phyloP scores from a whole-genome alignment of 768 basidiomycete species.

The Hortiboletus campestris region DNA sequence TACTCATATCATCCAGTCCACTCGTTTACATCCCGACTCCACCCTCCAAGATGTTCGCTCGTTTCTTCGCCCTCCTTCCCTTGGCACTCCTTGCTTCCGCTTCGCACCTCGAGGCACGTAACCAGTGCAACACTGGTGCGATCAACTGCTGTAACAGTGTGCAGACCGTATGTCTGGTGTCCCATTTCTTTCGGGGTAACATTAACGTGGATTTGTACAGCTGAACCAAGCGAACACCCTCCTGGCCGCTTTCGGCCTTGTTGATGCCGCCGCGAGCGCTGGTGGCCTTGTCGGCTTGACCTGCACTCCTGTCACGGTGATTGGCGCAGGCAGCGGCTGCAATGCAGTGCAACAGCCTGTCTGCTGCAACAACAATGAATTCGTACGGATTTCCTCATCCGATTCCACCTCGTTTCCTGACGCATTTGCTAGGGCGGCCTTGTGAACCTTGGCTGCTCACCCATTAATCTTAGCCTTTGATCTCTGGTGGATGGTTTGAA shows the following conservation, averaged over 20 bases:
- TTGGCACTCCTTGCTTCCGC: conserved; percentile 6
- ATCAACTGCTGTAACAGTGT: conserved; percentile 12
- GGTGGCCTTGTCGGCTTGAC: conserved; percentile 5
- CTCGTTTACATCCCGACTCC: neutral
- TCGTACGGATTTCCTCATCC: no score
- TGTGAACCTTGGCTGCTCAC: no score
- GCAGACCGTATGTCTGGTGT: neutral
- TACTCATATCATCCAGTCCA: conserved; percentile 1
- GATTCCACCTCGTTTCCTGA: no score
- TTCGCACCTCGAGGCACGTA: conserved; percentile 2
- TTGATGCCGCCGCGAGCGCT: neutral
- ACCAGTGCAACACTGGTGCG: conserved; percentile 10
- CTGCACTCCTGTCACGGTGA: conserved; percentile 5
- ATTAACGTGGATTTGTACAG: neutral
- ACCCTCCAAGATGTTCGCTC: conserved; percentile 12
- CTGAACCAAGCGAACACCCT: neutral
- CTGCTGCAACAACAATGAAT: no score
- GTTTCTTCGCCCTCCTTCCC: conserved; percentile 15
- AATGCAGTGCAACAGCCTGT: neutral
- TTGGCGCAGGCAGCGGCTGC: conserved; percentile 7
- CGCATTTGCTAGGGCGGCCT: no score
- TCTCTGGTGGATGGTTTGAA: no score
- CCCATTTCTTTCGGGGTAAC: neutral
- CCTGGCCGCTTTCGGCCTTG: neutral
- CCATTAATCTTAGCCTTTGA: no score